A percentile compares a stretch with the other conserved stretches of the same genome.
These are phyloP conservation scores for Marsdenia floribunda DNA, from an alignment of 257 asterid species.

Conservation along the genomic window DNA sequence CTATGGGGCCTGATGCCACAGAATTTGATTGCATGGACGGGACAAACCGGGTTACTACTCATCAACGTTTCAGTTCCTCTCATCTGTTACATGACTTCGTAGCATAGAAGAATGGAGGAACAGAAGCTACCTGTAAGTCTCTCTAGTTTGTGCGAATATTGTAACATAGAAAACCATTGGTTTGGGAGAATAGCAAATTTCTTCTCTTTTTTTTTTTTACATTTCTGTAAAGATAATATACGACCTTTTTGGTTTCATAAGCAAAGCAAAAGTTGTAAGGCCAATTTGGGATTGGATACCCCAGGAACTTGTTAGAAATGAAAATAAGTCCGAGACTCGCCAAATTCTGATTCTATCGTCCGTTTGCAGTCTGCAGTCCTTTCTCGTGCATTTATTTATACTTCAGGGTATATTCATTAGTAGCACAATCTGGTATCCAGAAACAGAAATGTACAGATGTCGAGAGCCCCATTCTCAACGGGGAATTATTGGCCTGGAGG, in stretches of 20 bases:
- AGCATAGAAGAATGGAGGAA: conserved; percentile 14
- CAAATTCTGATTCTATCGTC: background rate
- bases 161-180: conserved; percentile 10
- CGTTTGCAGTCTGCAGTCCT: background rate
- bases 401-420: no score
- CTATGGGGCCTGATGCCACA: conserved; percentile 36
- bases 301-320: background rate
- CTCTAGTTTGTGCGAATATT: conserved; percentile 2
- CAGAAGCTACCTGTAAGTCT: background rate
- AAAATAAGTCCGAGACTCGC: background rate
- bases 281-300: background rate
- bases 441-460: no score
- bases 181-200: background rate
- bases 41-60: conserved; percentile 25
- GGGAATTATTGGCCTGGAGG: background rate
- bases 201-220: no score
- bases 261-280: background rate
- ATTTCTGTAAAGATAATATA: conserved; percentile 5
- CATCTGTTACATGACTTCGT: conserved; percentile 45
- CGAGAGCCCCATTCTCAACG: no score
- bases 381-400: background rate
- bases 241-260: background rate
- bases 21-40: conserved; percentile 57
- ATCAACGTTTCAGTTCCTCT: conserved; percentile 42
- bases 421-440: no score